phyloP scores from a whole-genome alignment of 108 stramenopile genomes.

The Mayamaea pseudoterrestris region DNA sequence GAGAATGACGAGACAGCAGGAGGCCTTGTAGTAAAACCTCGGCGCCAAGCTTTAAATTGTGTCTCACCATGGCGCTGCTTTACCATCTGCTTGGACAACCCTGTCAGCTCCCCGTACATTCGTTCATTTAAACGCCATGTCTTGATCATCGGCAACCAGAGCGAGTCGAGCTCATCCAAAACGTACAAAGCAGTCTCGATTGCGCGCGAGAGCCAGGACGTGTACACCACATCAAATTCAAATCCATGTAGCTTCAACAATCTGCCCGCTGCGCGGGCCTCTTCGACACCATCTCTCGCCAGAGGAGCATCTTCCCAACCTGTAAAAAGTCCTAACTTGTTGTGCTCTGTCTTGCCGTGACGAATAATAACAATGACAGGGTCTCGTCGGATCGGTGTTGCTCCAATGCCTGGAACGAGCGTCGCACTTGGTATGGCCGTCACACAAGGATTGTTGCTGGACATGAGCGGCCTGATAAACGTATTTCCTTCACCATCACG shows the following conservation, averaged over 20 bases:
- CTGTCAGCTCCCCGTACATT: constrained; percentile 84
- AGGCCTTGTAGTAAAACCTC: constrained; percentile 60
- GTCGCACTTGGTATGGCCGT: constrained; percentile 30
- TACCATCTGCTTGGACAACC: constrained; percentile 85
- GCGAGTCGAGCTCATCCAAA: constrained; percentile 81
- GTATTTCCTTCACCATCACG: background rate
- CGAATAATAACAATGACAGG: constrained; percentile 84
- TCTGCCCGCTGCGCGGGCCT: constrained; percentile 73
- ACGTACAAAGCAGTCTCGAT: constrained; percentile 76
- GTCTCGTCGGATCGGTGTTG: constrained; percentile 23
- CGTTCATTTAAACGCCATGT: constrained; percentile 47
- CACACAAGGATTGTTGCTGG: constrained; percentile 30
- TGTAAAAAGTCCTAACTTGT: constrained; percentile 87
- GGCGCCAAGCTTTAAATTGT: constrained; percentile 86
- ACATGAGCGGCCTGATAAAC: constrained; percentile 8
- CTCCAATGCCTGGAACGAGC: constrained; percentile 19
- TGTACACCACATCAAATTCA: constrained; percentile 95
- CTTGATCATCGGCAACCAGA: constrained; percentile 91
- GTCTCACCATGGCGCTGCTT: constrained; percentile 81
- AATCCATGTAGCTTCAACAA: constrained; percentile 75
- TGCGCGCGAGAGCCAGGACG: constrained; percentile 90
- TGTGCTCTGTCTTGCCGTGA: constrained; percentile 89
- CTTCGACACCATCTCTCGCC: constrained; percentile 78
- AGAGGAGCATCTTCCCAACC: constrained; percentile 67
- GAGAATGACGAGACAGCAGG: constrained; percentile 73